A percentile compares a stretch with the other conserved stretches of the same genome.
phyloP scores from a whole-genome alignment of 2,329 filamentous ascomycete species.

The Hypocrella siamensis region DNA sequence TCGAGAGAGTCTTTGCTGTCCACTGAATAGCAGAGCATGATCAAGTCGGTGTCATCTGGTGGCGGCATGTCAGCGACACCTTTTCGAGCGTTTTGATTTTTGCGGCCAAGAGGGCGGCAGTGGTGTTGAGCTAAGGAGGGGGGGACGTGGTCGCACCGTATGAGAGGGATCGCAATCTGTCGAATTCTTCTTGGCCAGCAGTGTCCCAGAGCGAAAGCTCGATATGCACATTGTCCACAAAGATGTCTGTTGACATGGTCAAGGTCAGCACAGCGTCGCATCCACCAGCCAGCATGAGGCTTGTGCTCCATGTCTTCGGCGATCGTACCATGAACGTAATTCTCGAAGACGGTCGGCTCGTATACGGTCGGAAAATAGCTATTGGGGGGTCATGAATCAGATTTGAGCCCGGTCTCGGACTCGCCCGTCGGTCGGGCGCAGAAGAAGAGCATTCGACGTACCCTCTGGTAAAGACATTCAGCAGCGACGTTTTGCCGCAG shows the following conservation, averaged over 20 bases:
- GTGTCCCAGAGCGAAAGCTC: conserved; percentile 98
- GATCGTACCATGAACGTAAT: conserved; percentile 82
- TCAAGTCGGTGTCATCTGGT: conserved; percentile 75
- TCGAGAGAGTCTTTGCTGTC: conserved; percentile 93
- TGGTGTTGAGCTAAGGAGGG: too few species aligned
- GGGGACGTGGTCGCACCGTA: too few species aligned
- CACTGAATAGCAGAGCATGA: conserved; percentile 98
- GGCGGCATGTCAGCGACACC: conserved; percentile 4
- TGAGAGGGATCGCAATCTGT: conserved; percentile 82
- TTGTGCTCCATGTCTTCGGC: background rate
- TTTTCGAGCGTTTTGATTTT: too few species aligned
- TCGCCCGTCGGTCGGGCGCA: background rate
- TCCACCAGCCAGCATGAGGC: conserved; percentile 1
- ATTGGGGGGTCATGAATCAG: conserved; percentile 2
- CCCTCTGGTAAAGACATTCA: conserved; percentile 98
- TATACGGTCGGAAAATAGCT: conserved; percentile 97
- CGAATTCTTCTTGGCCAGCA: conserved; percentile 97
- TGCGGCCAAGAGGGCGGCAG: too few species aligned
- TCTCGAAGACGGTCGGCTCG: conserved; percentile 96
- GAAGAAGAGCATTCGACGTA: conserved; percentile 25
- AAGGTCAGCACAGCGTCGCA: conserved; percentile 1
- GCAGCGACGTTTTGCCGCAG: conserved; percentile 87
- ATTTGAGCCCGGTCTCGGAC: background rate
- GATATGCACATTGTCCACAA: conserved; percentile 93
- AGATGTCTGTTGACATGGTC: conserved; percentile 66